Evolutionary conservation across 2,329 filamentous ascomycete genomes (phyloP), one percentile per base, ranked within the genome.

Genomic region (Colletotrichum sp.): DNA sequence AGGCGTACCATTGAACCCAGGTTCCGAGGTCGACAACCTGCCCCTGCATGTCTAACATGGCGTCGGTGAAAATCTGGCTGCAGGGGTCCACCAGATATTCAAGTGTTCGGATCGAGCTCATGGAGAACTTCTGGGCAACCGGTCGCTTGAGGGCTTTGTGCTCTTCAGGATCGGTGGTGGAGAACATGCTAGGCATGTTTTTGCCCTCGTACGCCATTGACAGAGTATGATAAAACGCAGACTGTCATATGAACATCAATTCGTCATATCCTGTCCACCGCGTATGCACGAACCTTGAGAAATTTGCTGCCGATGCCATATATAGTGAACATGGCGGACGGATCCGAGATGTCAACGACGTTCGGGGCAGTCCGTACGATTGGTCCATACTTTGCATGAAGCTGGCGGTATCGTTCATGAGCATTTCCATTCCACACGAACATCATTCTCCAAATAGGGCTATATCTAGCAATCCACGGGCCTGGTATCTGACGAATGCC

Each of bases 401-500:
- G 24, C 7, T 28, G 13, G 1, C 22, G 55, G 16, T 59, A 26
- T 18, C 16, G 24, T 18, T 28, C 6, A 18, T 59, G 55, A 16
- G 26, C 16, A 0, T 59, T 59, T 2, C 26, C 24, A 2, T 59
- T 34, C 60, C 60, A 34, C 18, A 34, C 30, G 1, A 22, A 26
- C 3, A 92, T 91, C 82, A 86, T 86, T 0, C 26, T 26, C 55
- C 55, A 59, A 3, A 59, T 0, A n/a, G 13, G 2, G 24, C 9
- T 26, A 28, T 9, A 59, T 26, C 55, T 59, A 3, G 55, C 24
- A 3, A 59, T 0, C 24, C 55, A 30, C 0, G 55, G 55, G 8
- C 55, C 55, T 12, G 55, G 55, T 30, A 59, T 59, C 5, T 59
- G 15, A 26, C 16, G 13, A 26, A 59, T 24, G 6, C 55, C 55